phyloP scores from a whole-genome alignment of 306 rosid species.

The Pyrus bretschneideri region DNA sequence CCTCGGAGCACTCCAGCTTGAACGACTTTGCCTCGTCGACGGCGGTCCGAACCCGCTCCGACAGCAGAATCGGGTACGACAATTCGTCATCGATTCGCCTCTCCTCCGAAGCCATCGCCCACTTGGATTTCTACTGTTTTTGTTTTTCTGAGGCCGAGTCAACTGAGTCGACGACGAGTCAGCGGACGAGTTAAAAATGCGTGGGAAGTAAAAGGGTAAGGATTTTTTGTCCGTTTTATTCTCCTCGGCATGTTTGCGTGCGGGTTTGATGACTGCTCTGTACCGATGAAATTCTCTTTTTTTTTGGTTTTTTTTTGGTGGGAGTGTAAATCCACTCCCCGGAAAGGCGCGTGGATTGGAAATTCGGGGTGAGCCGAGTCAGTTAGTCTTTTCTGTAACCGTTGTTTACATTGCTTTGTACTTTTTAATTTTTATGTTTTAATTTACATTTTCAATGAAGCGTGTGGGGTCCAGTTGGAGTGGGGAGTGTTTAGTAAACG shows the following conservation, averaged over 20 bases:
- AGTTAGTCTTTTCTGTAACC: neutral
- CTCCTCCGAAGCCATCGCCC: slow-evolving; percentile 47
- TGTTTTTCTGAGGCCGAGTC: slow-evolving; percentile 7
- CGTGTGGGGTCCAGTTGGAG: neutral
- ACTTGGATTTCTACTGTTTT: neutral
- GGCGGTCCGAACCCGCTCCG: slow-evolving; percentile 59
- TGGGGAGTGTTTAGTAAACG: neutral
- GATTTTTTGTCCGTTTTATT: neutral
- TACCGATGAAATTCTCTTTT: neutral
- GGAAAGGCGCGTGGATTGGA: neutral
- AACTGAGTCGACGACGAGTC: slow-evolving; percentile 25
- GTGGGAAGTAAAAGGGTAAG: neutral
- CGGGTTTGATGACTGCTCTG: neutral
- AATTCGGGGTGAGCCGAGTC: neutral
- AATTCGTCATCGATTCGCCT: slow-evolving; percentile 53
- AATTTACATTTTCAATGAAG: neutral
- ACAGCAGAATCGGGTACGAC: slow-evolving; percentile 54
- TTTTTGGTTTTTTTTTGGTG: neutral
- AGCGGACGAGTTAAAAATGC: slow-evolving; percentile 18
- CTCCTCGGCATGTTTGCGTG: neutral
- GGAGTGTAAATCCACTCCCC: neutral
- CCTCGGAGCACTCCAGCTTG: slow-evolving; percentile 57
- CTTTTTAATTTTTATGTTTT: too few species aligned
- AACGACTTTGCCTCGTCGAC: slow-evolving; percentile 47
- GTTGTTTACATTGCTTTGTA: neutral